Evolutionary conservation across 345 rosid genomes (phyloP), one percentile per base, ranked within the genome.

Genomic region (Hibiscus mutabilis): DNA sequence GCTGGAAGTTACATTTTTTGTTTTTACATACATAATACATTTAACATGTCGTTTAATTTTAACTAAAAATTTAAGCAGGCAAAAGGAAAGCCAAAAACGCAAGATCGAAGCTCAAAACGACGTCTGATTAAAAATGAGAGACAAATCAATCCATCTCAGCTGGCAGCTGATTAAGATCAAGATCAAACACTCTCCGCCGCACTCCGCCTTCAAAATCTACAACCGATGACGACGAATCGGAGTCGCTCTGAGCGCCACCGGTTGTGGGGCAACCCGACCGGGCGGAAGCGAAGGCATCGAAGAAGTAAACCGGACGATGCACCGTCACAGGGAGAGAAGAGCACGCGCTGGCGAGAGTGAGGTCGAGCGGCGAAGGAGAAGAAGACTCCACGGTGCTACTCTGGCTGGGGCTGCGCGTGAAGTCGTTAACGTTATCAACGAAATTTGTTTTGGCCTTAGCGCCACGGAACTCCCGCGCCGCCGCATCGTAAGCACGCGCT

Each of bases 381-480:
- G 82, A 83, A 8, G 86, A 86, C 79, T 91, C 96, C 2, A 89
- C 75, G 25, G 94, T 89, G 83, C 97, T 93, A 83, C 88, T 89
- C 76, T 87, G 89, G 87, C 96, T 93, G 0, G 98, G 88, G 59
- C 94, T 89, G 57, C 86, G 86, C 0, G 82, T 18, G 73, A 79
- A 66, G 21, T 73, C 49, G 16, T 75, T 49, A 63, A 56, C 66
- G 18, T 70, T 76, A 83, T 63, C 6, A 4, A 87, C 84, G 75
- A 93, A 93, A 67, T 93, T 91, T 5, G 96, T 91, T 79, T 93
- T 93, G 2, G 98, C 98, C 70, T 89, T 89, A 10, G 79, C 79
- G 0, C 98, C 98, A 0, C 97, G 91, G 13, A 93, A 93, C 53
- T 89, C 92, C 55, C 94, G 96, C 57, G 98, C 97, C 2, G 97